Evolutionary conservation across 2,329 filamentous ascomycete species (phyloP), one percentile per base, ranked within the genome.

Genomic region (Colletotrichum brevisporum): DNA sequence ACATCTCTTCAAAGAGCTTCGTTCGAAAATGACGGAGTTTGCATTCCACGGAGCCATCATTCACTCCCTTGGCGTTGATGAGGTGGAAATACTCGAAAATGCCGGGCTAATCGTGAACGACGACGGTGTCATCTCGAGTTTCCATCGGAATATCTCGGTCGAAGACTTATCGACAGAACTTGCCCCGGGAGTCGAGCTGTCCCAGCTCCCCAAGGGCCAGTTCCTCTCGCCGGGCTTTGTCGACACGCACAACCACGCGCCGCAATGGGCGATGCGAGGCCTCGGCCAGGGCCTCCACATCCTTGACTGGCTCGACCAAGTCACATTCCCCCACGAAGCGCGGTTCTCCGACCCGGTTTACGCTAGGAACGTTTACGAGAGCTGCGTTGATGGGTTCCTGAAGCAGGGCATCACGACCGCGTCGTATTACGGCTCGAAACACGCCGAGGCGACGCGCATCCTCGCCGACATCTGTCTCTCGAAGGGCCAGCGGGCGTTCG

Each of bases 171-270:
- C 31, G 1, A 36, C 47, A 39, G n/a, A 63, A 31, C 54, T 70
- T 21, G 52, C 57, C 10, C 24, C 50, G 3, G 63, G 72, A 10
- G 74, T 72, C 26, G 53, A 67, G 24, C 50, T 80, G 31, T 75
- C 74, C 41, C 73, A 71, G 27, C 79, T 88, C 3, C 55, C 72
- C 2, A 78, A 75, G 8, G 82, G 82, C 47, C 78, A 87, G 53
- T 89, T 90, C 73, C 77, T 90, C 55, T 84, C 89, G 65, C 88
- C 89, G 0, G 88, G 88, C 51, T 86, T 90, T 73, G 80, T 92
- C 61, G 90, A 92, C 79, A 91, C 89, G 1, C 90, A 92, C 77
- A 91, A 90, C 69, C 90, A 92, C 74, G 90, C 90, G 0, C 90
- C 90, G 47, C 84, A 88, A 72, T 86, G 83, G 82, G 78, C 83